A percentile compares a stretch with the other conserved stretches of the same genome.
Evolutionary conservation across 495 filamentous ascomycete species (phyloP).

Genomic region (Viridothelium virens): DNA sequence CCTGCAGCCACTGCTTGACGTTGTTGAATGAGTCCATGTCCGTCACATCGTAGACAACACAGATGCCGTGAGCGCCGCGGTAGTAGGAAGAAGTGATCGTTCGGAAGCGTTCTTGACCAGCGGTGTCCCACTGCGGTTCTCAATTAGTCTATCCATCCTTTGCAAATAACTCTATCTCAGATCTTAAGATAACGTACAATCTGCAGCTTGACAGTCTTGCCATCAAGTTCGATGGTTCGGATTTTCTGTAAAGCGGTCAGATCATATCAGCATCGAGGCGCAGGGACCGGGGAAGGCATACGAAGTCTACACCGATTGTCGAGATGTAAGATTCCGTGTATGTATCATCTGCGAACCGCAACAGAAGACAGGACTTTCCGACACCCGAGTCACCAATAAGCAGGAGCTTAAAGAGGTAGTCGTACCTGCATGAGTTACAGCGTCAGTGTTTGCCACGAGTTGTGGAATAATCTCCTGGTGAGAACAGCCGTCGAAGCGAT

Average conservation of each 20-base stretch:
- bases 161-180: slow-evolving; percentile 1
- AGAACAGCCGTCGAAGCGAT: too few species aligned
- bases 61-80: slow-evolving; percentile 96
- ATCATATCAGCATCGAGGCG: background rate
- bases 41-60: slow-evolving; percentile 99
- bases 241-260: slow-evolving; percentile 67
- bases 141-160: background rate
- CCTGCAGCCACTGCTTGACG: slow-evolving; percentile 99
- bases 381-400: slow-evolving; percentile 99
- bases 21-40: slow-evolving; percentile 99
- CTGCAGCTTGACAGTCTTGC: slow-evolving; percentile 98
- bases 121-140: slow-evolving; percentile 81
- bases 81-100: slow-evolving; percentile 99
- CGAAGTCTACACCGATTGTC: slow-evolving; percentile 98
- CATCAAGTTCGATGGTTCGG: slow-evolving; percentile 96
- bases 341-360: slow-evolving; percentile 98
- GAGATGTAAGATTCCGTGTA: slow-evolving; percentile 99
- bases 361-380: slow-evolving; percentile 96
- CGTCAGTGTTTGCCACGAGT: background rate
- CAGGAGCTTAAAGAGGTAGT: slow-evolving; percentile 99
- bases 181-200: slow-evolving; percentile 59
- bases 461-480: background rate
- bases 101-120: slow-evolving; percentile 97
- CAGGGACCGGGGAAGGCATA: slow-evolving; percentile 43
- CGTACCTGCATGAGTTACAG: slow-evolving; percentile 62